Conservation (phyloP, 2,329 filamentous ascomycete species). For the Metarhizium rileyi region DNA sequence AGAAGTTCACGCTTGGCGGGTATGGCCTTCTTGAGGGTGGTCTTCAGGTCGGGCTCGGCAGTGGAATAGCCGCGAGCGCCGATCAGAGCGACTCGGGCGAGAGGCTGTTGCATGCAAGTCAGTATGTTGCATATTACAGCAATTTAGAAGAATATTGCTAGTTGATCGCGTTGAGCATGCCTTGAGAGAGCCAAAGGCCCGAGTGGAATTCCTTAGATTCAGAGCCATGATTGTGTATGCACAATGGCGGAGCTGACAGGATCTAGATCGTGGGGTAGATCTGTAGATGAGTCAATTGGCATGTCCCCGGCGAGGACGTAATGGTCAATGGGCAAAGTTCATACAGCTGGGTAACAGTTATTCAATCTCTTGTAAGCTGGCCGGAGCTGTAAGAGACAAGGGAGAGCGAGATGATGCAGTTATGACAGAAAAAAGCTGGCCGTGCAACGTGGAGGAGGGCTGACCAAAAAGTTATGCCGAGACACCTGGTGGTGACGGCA, state of each 20-base stretch:
- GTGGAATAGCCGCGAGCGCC: slow-evolving; percentile 56
- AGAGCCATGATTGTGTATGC: slow-evolving; percentile 45
- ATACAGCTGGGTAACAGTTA: not conserved
- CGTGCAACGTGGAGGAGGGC: not conserved
- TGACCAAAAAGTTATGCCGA: not conserved
- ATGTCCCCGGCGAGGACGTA: not conserved
- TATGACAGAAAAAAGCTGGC: not conserved
- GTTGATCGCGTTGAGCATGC: slow-evolving; percentile 31
- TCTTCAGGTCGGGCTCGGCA: slow-evolving; percentile 81
- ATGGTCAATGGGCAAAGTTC: not conserved
- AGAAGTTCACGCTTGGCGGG: slow-evolving; percentile 88
- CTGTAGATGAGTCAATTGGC: slow-evolving; percentile 3
- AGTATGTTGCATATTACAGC: not conserved
- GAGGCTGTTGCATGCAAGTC: not conserved
- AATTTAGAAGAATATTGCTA: not conserved
- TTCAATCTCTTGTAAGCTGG: not conserved
- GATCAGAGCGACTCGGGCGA: slow-evolving; percentile 18
- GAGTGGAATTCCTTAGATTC: slow-evolving; percentile 50
- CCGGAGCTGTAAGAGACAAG: not conserved
- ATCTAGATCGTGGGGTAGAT: slow-evolving; percentile 1
- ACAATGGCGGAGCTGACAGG: slow-evolving; percentile 2
- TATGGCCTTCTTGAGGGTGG: slow-evolving; percentile 72
- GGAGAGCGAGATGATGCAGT: not conserved
- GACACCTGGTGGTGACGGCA: not conserved
- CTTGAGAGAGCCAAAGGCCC: slow-evolving; percentile 54